Conservation (phyloP, 257 asterid species). For the Penstemon barbatus region DNA sequence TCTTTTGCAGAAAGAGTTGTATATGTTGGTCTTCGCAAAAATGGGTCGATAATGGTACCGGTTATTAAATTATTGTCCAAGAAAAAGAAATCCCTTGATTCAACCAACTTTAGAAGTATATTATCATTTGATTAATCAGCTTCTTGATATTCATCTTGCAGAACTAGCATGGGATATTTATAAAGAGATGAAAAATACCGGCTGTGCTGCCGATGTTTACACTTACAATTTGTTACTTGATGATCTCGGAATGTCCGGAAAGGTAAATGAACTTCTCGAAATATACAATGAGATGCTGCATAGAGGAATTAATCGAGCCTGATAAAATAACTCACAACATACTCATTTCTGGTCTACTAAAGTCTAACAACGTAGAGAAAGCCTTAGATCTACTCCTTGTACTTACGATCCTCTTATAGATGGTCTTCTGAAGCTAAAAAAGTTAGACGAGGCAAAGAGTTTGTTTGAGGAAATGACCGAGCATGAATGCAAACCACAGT, state of each 20-base stretch:
- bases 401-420: conserved; percentile 94
- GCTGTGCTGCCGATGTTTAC: conserved; percentile 61
- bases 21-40: conserved; percentile 61
- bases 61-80: conserved; percentile 57
- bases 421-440: conserved; percentile 70
- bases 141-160: conserved; percentile 62
- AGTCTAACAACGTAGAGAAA: conserved; percentile 61
- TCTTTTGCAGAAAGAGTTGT: conserved; percentile 62
- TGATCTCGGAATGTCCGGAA: conserved; percentile 79
- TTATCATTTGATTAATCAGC: conserved; percentile 65
- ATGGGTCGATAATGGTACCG: conserved; percentile 65
- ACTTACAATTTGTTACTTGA: conserved; percentile 82
- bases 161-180: conserved; percentile 70
- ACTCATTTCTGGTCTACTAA: conserved; percentile 81
- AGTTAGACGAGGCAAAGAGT: conserved; percentile 62
- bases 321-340: conserved; percentile 72
- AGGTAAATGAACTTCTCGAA: conserved; percentile 56
- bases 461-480: conserved; percentile 79
- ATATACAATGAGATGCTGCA: conserved; percentile 76
- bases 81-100: conserved; percentile 71
- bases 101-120: conserved; percentile 55
- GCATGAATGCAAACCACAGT: conserved; percentile 78
- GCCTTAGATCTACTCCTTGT: conserved; percentile 86
- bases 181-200: conserved; percentile 66
- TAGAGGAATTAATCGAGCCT: conserved; percentile 56